These are phyloP conservation scores for Neofusicoccum ribis DNA, from an alignment of 2,329 filamentous ascomycete genomes.

Conservation along the genomic window DNA sequence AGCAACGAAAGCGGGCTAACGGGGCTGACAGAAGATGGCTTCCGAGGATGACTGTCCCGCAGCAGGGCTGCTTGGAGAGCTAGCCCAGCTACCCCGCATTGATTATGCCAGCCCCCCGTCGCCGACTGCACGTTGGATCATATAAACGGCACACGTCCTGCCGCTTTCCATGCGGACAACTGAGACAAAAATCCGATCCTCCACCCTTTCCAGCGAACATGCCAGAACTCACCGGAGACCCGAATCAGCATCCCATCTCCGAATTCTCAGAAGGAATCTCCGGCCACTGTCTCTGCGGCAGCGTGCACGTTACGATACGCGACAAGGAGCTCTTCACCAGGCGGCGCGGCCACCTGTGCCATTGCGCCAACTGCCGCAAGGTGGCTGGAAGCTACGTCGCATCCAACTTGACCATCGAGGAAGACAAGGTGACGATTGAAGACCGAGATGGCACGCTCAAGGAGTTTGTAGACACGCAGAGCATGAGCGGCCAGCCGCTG, in stretches of 20 bases:
- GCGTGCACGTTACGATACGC: conserved; percentile 50
- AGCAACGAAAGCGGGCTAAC: too few relatives aligned
- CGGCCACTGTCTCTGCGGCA: conserved; percentile 49
- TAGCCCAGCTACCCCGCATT: too few relatives aligned
- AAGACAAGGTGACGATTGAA: conserved; percentile 47
- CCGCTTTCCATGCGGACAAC: too few relatives aligned
- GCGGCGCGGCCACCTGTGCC: conserved; percentile 50
- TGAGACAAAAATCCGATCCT: too few relatives aligned
- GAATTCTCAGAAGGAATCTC: conserved; percentile 37
- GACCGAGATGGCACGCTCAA: conserved; percentile 49
- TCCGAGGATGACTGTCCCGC: too few relatives aligned
- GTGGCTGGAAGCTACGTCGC: conserved; percentile 47
- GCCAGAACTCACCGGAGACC: conserved; percentile 36
- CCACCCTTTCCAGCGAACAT: neutral
- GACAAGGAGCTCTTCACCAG: conserved; percentile 50
- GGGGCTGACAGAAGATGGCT: too few relatives aligned
- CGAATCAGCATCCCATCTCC: conserved; percentile 37
- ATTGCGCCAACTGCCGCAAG: conserved; percentile 55
- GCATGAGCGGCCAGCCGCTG: conserved; percentile 49
- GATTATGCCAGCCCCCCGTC: too few relatives aligned
- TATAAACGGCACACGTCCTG: too few relatives aligned
- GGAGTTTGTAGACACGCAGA: conserved; percentile 46
- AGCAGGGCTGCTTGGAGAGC: too few relatives aligned
- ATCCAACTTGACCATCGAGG: conserved; percentile 44
- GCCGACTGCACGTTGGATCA: too few relatives aligned